A percentile compares a stretch with the other conserved stretches of the same genome.
These are phyloP conservation scores for Pachyrhizus erosus DNA, from an alignment of 306 rosid genomes.

Conservation along the genomic window DNA sequence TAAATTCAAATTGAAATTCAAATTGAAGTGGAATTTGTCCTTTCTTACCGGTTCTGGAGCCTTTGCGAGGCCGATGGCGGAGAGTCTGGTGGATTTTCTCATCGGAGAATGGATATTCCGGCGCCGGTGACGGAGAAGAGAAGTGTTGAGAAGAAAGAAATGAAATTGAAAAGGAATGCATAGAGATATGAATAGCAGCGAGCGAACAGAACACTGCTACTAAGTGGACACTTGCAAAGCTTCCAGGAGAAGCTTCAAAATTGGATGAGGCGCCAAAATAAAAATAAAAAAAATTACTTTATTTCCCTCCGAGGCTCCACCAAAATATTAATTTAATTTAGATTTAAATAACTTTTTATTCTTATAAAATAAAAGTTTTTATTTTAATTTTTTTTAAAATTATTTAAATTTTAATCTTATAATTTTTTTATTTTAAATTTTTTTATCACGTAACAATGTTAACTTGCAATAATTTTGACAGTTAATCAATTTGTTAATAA, in stretches of 20 bases:
- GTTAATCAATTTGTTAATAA: too few species aligned
- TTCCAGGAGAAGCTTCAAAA: conserved; percentile 11
- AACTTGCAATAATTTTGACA: too few species aligned
- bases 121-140: conserved; percentile 22
- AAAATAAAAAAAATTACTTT: background rate
- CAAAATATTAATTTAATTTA: too few species aligned
- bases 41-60: conserved; percentile 36
- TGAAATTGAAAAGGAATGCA: background rate
- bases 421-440: too few species aligned
- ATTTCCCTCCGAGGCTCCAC: too few species aligned
- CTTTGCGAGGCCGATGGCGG: conserved; percentile 34
- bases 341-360: too few species aligned
- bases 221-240: conserved; percentile 13
- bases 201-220: background rate
- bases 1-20: background rate
- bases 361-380: too few species aligned
- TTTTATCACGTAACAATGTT: too few species aligned
- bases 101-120: conserved; percentile 24
- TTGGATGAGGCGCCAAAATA: conserved; percentile 25
- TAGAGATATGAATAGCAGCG: background rate
- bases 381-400: too few species aligned
- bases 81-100: conserved; percentile 51
- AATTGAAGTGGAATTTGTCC: background rate
- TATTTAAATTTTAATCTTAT: too few species aligned
- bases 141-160: background rate